phyloP scores from a whole-genome alignment of 768 basidiomycete species.

The Scleroderma bovista region DNA sequence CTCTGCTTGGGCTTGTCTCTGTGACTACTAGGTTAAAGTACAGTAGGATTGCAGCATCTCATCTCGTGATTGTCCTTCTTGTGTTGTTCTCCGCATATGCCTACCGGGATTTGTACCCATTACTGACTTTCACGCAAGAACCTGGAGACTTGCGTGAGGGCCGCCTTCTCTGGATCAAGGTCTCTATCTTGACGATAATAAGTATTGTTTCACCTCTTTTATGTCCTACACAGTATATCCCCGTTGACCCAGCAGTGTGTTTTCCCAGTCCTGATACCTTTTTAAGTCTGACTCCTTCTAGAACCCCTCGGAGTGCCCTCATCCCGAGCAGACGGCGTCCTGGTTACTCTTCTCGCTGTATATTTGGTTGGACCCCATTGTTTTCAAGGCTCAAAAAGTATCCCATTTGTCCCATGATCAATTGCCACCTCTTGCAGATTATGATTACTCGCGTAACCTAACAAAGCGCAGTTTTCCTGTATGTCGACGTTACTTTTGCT shows the following conservation, averaged over 20 bases:
- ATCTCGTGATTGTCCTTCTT: constrained; percentile 46
- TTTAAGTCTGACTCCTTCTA: constrained; percentile 1
- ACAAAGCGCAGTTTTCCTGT: constrained; percentile 29
- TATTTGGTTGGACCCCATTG: constrained; percentile 49
- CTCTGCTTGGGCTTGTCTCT: constrained; percentile 35
- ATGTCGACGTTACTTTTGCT: constrained; percentile 2
- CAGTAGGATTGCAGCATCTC: constrained; percentile 27
- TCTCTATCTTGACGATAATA: constrained; percentile 40
- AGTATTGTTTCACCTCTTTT: constrained; percentile 48
- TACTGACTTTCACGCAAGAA: constrained; percentile 45
- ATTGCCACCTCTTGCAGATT: constrained; percentile 47
- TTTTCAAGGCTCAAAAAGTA: constrained; percentile 40
- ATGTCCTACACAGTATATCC: constrained; percentile 52
- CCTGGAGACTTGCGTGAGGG: constrained; percentile 49
- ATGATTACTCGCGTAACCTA: constrained; percentile 32
- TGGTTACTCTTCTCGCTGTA: constrained; percentile 34
- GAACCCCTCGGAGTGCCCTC: constrained; percentile 22
- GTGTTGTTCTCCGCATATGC: constrained; percentile 42
- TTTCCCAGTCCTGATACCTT: neutral
- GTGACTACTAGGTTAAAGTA: constrained; percentile 28
- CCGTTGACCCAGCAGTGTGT: constrained; percentile 40
- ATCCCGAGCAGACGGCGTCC: constrained; percentile 39
- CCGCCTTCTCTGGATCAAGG: constrained; percentile 47
- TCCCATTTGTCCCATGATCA: constrained; percentile 38
- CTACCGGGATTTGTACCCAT: constrained; percentile 57